Evolutionary conservation across 2,329 filamentous ascomycete genomes (phyloP).

Genomic region (Myriangium duriaei): DNA sequence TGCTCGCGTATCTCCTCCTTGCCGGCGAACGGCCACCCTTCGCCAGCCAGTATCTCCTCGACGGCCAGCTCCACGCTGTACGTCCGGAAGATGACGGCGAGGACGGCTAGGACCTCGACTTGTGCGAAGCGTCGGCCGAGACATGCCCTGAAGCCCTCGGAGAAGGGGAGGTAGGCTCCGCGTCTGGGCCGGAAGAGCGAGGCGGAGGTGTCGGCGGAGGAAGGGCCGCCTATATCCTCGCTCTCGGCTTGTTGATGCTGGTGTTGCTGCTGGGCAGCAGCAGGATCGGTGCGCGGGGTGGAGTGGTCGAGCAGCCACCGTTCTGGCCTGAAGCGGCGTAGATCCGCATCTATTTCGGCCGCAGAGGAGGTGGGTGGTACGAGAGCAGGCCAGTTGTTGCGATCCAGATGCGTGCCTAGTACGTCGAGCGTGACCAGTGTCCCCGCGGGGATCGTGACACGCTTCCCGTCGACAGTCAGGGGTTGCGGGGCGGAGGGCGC

Average conservation of each 20-base stretch:
- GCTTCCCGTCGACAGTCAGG: slow-evolving; percentile 46
- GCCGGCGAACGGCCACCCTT: slow-evolving; percentile 26
- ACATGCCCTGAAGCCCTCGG: slow-evolving; percentile 42
- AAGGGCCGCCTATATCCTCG: slow-evolving; percentile 46
- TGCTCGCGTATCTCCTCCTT: slow-evolving; percentile 32
- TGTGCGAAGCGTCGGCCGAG: slow-evolving; percentile 45
- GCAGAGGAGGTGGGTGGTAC: slow-evolving; percentile 9
- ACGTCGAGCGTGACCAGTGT: slow-evolving; percentile 45
- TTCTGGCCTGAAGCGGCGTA: slow-evolving; percentile 58
- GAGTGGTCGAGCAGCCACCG: slow-evolving; percentile 48
- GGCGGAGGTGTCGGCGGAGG: slow-evolving; percentile 46
- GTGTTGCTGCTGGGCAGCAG: slow-evolving; percentile 23
- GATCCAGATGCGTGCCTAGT: slow-evolving; percentile 51
- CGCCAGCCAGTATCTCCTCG: slow-evolving; percentile 31
- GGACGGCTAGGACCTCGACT: slow-evolving; percentile 41
- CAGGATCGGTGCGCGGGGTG: slow-evolving; percentile 7
- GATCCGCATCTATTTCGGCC: slow-evolving; percentile 37
- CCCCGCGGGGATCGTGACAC: slow-evolving; percentile 45
- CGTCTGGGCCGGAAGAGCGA: slow-evolving; percentile 45
- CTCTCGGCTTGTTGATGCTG: slow-evolving; percentile 25
- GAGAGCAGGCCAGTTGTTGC: slow-evolving; percentile 53
- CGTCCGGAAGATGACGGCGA: slow-evolving; percentile 40
- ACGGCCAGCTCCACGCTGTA: slow-evolving; percentile 62
- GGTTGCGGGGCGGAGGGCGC: slow-evolving; percentile 36
- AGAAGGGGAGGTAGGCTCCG: slow-evolving; percentile 45